These are phyloP conservation scores for Sistotremastrum suecicum DNA, from an alignment of 768 basidiomycete species.

Conservation along the genomic window DNA sequence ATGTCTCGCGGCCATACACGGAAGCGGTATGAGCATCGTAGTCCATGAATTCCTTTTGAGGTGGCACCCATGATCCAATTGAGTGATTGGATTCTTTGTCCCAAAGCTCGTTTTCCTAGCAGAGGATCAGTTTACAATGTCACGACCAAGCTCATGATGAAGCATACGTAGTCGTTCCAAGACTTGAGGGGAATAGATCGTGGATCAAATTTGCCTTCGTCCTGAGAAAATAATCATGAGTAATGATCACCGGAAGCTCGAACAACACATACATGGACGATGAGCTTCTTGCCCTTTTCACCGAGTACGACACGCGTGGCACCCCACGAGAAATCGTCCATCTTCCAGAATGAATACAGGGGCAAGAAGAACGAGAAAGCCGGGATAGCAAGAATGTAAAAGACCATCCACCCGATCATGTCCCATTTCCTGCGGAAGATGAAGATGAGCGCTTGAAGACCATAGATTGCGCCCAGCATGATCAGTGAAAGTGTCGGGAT, in stretches of 20 bases:
- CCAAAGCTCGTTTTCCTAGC: conserved; percentile 89
- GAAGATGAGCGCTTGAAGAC: conserved; percentile 86
- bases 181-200: conserved; percentile 87
- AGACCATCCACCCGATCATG: conserved; percentile 95
- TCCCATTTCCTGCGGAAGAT: conserved; percentile 92
- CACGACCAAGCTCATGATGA: neutral
- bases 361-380: conserved; percentile 89
- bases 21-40: conserved; percentile 67
- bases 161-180: conserved; percentile 86
- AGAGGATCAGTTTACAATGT: conserved; percentile 1
- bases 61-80: conserved; percentile 86
- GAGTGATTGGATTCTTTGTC: conserved; percentile 95
- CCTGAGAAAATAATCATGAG: conserved; percentile 30
- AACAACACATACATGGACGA: conserved; percentile 64
- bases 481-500: conserved; percentile 76
- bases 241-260: neutral
- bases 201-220: conserved; percentile 96
- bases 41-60: conserved; percentile 51
- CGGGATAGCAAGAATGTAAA: conserved; percentile 92
- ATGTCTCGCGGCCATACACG: conserved; percentile 77
- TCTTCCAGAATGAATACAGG: conserved; percentile 91
- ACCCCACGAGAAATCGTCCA: conserved; percentile 99
- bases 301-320: conserved; percentile 84
- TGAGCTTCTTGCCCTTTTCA: conserved; percentile 89
- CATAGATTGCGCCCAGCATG: conserved; percentile 91